Evolutionary conservation across 306 rosid genomes (phyloP).

Genomic region (Datisca glomerata): DNA sequence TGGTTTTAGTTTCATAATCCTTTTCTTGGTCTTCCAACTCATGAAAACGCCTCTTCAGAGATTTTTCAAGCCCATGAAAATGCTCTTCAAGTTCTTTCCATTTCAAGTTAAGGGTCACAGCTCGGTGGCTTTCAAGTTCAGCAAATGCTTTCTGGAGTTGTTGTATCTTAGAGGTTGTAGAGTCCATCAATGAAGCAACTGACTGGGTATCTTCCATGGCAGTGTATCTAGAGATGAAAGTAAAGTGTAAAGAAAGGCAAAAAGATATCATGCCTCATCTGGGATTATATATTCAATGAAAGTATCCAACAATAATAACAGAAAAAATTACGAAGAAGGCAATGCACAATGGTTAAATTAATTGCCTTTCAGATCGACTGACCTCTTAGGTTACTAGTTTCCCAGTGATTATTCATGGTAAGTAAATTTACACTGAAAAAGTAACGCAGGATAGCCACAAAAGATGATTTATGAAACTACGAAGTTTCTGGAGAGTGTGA

Average conservation of each 20-base stretch:
- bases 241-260: no score
- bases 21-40: conserved; percentile 95
- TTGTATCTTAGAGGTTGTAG: conserved; percentile 80
- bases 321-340: no score
- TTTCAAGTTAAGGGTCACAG: conserved; percentile 76
- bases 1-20: conserved; percentile 61
- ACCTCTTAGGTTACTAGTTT: no score
- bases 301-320: not conserved
- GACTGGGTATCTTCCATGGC: conserved; percentile 72
- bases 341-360: no score
- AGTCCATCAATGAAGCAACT: conserved; percentile 64
- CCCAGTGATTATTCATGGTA: no score
- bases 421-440: no score
- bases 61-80: conserved; percentile 93
- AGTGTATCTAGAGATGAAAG: conserved; percentile 35
- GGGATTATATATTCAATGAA: not conserved
- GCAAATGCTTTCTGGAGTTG: conserved; percentile 99
- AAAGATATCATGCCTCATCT: not conserved
- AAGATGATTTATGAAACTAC: no score
- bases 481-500: no score
- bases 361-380: no score
- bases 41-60: conserved; percentile 94
- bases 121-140: conserved; percentile 93
- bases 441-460: no score
- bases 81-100: conserved; percentile 99